These are phyloP conservation scores for Nigrospora osmanthi DNA, from an alignment of 2,329 filamentous ascomycete species.

Conservation along the genomic window DNA sequence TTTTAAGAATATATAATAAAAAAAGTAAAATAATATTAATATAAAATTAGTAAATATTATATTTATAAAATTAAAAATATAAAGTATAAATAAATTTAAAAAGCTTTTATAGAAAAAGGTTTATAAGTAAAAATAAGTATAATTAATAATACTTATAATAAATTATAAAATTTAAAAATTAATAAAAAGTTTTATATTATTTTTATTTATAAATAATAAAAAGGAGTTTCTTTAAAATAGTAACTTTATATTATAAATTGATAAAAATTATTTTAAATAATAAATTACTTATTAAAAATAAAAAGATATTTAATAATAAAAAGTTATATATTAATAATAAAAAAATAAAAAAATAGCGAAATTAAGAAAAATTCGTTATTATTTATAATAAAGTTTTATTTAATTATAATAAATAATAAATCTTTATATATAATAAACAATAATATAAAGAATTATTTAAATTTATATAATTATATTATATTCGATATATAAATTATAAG, in stretches of 20 bases:
- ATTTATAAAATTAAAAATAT: background rate
- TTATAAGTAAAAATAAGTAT: too few relatives aligned
- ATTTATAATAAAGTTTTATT: background rate
- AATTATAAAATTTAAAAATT: too few relatives aligned
- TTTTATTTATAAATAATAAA: too few relatives aligned
- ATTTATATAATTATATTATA: background rate
- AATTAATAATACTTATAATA: too few relatives aligned
- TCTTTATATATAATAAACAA: too few relatives aligned
- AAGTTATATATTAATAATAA: too few relatives aligned
- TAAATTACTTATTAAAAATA: background rate
- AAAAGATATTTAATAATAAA: background rate
- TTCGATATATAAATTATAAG: conserved; percentile 1
- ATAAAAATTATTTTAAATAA: background rate
- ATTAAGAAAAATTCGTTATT: background rate
- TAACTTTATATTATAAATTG: background rate
- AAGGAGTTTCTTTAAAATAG: background rate
- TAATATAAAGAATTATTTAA: conserved; percentile 1
- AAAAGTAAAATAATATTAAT: background rate
- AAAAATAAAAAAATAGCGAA: too few relatives aligned
- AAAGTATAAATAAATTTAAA: background rate
- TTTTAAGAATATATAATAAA: background rate
- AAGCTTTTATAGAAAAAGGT: too few relatives aligned
- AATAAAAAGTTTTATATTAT: too few relatives aligned
- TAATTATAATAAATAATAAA: background rate
- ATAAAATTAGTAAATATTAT: background rate